Evolutionary conservation across 257 asterid genomes (phyloP).

Genomic region (Nicotiana paniculata): DNA sequence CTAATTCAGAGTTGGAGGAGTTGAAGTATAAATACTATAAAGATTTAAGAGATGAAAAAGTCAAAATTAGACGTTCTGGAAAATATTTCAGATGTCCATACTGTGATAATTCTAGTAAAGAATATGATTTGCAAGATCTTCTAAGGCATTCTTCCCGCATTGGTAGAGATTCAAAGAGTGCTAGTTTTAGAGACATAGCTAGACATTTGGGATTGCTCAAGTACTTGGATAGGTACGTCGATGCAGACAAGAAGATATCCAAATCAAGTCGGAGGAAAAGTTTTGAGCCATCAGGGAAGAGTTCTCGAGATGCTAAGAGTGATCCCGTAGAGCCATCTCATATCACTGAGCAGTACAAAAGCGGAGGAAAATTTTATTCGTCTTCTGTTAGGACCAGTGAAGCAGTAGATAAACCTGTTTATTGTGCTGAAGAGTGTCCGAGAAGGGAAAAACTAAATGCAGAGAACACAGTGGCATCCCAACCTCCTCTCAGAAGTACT

Average conservation of each 20-base stretch:
- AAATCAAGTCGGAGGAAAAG: slow-evolving; percentile 22
- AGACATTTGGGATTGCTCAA: slow-evolving; percentile 57
- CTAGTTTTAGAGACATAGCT: slow-evolving; percentile 53
- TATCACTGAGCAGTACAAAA: not conserved
- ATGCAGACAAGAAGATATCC: slow-evolving; percentile 13
- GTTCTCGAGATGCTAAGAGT: slow-evolving; percentile 13
- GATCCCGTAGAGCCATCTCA: not conserved
- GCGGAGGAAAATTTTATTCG: not conserved
- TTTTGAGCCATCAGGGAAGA: slow-evolving; percentile 15
- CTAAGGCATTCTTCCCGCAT: slow-evolving; percentile 63
- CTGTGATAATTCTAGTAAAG: slow-evolving; percentile 38
- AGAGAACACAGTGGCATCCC: not conserved
- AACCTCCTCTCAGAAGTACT: not conserved
- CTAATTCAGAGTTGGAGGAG: slow-evolving; percentile 39
- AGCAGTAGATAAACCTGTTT: slow-evolving; percentile 9
- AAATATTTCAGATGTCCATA: slow-evolving; percentile 53
- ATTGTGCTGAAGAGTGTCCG: not conserved
- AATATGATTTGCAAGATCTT: slow-evolving; percentile 50
- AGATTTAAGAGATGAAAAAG: slow-evolving; percentile 47
- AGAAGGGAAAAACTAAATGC: not conserved
- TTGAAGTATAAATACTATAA: slow-evolving; percentile 38
- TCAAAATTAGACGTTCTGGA: slow-evolving; percentile 42
- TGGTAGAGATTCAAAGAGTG: slow-evolving; percentile 54
- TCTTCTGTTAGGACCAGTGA: slow-evolving; percentile 5
- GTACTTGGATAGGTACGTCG: slow-evolving; percentile 53